Percentiles rank a stretch among this genome's conserved stretches.
Evolutionary conservation across 108 stramenopile species (phyloP).

Genomic region (Stephanodiscus minutulus): DNA sequence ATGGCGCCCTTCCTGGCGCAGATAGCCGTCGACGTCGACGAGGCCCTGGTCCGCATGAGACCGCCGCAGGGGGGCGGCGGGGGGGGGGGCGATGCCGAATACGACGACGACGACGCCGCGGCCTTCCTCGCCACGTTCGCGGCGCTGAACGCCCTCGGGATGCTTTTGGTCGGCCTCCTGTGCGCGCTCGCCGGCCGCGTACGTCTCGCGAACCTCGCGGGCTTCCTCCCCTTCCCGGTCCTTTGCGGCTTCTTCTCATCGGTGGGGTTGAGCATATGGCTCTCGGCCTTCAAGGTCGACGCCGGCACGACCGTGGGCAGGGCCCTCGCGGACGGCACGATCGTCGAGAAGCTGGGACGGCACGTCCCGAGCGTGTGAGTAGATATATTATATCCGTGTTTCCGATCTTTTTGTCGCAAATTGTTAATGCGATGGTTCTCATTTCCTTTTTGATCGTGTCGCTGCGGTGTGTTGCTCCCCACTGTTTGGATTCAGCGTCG

Average conservation of each 20-base stretch:
- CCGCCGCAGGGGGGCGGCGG: too few relatives aligned
- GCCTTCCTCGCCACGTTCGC: conserved; percentile 67
- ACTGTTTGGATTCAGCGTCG: too few relatives aligned
- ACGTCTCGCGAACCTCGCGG: conserved; percentile 68
- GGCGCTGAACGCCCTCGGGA: conserved; percentile 56
- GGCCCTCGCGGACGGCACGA: conserved; percentile 50
- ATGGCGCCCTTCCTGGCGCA: conserved; percentile 73
- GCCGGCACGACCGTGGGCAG: conserved; percentile 37
- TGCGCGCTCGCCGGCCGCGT: conserved; percentile 58
- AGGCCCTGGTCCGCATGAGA: conserved; percentile 23
- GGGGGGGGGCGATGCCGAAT: conserved; percentile 8
- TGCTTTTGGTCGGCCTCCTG: conserved; percentile 48
- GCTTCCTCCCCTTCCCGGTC: conserved; percentile 68
- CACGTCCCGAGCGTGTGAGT: conserved; percentile 66
- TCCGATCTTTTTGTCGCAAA: too few relatives aligned
- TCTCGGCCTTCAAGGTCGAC: conserved; percentile 63
- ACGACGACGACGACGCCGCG: conserved; percentile 36
- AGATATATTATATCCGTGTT: too few relatives aligned
- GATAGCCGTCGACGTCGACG: conserved; percentile 60
- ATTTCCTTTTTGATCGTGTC: too few relatives aligned
- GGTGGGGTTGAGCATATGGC: conserved; percentile 71
- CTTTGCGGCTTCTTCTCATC: conserved; percentile 82
- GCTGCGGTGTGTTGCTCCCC: too few relatives aligned
- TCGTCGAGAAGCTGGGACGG: conserved; percentile 25
- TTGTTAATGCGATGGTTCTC: too few relatives aligned